Base-by-base conservation (phyloP, 306 rosid genomes). In the Ceratonia siliqua region DNA sequence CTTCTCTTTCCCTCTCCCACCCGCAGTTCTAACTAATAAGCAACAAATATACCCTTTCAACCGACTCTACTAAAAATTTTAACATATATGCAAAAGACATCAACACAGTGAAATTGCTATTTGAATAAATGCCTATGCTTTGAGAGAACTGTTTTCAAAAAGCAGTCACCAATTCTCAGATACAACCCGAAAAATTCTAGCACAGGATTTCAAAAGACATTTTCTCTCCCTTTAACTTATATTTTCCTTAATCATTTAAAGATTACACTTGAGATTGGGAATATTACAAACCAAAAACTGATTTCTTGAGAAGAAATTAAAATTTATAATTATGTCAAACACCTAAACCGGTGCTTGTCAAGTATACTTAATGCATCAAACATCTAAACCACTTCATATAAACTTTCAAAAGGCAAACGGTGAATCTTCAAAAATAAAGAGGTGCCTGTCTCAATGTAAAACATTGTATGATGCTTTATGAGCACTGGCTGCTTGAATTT, bases 331-430 rank as follows among this genome's bases (percentile, higher is more conserved):
- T 30, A 61, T 56, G 72, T 13, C 11, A 59, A 25, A 49, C 46
- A 36, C 17, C 48, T 57, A 48, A 59, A 8, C 32, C 27, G 24
- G 25, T 55, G 56, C 42, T 63, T 7, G 42, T 38, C 25, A 46
- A 64, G 38, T 55, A 42, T 50, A 52, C 72, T 18, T 57, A 27
- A 63, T 25, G 11, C 21, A 48, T 39, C 8, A 33, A 68, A 20
- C 22, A 79, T 35, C 38, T 46, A 49, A 33, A 55, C 30, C n/a
- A 17, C 52, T 30, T 32, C 25, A 36, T 49, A 17, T 33, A 13
- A 62, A 32, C 70, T 56, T 63, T 70, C 48, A 56, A 17, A 35
- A 45, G 61, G 71, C n/a, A 56, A 66, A 65, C 38, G 27, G 66
- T 21, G 67, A 71, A 57, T 24, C 27, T 48, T 28, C 14, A 42